Evolutionary conservation across 2,329 filamentous ascomycete species (phyloP).

Genomic region (Ceratocystis smalleyi): DNA sequence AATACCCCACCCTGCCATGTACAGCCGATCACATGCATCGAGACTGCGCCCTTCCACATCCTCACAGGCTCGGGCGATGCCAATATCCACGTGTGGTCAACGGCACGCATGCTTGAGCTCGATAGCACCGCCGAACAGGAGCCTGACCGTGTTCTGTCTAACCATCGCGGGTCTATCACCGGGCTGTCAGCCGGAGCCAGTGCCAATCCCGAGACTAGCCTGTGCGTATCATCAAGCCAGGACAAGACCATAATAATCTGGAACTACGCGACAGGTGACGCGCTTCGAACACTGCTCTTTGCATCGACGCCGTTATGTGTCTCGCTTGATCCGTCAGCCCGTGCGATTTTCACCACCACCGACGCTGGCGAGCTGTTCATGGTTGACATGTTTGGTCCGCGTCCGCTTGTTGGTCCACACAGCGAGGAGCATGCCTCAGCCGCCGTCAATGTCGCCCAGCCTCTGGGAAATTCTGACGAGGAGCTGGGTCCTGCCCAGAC

Average conservation of each 20-base stretch:
- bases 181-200: constrained; percentile 49
- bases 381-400: constrained; percentile 52
- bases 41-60: constrained; percentile 54
- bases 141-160: constrained; percentile 61
- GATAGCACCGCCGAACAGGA: constrained; percentile 42
- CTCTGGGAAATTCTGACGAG: constrained; percentile 41
- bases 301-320: constrained; percentile 57
- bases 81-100: constrained; percentile 82
- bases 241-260: constrained; percentile 86
- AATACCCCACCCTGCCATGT: constrained; percentile 65
- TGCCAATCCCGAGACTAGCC: constrained; percentile 51
- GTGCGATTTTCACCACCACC: constrained; percentile 67
- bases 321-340: constrained; percentile 64
- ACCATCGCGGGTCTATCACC: constrained; percentile 61
- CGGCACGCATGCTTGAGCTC: constrained; percentile 54
- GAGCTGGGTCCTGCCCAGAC: constrained; percentile 53
- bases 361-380: constrained; percentile 68
- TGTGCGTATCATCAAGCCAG: constrained; percentile 68
- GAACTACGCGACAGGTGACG: constrained; percentile 70
- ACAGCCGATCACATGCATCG: constrained; percentile 63
- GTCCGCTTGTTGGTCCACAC: constrained; percentile 38
- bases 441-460: constrained; percentile 38
- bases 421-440: constrained; percentile 40
- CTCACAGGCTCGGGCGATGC: constrained; percentile 73
- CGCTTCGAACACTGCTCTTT: constrained; percentile 69